Evolutionary conservation across 306 rosid genomes (phyloP), one percentile per base, ranked within the genome.

Genomic region (Vachellia collinsii): DNA sequence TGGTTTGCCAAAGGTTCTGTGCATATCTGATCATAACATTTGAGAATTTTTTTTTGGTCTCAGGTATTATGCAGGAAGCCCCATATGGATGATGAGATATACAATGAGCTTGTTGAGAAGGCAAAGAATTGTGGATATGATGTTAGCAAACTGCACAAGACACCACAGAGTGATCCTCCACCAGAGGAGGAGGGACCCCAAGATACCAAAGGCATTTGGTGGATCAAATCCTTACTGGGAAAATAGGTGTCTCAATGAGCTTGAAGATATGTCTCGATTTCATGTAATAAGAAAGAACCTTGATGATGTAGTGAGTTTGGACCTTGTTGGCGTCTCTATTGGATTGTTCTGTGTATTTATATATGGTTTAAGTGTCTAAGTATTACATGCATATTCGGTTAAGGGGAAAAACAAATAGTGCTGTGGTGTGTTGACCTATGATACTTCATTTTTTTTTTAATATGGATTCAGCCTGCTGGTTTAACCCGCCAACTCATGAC

Each of bases 201-300:
- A 74, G 97, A 93, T 81, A 92, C 92, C 74, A 90, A 88, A 89
- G 97, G 97, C 61, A 44, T 88, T 34, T 92, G 97, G 97, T 92
- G 95, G 95, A 0, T 92, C 85, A 91, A 91, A 72, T 92, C 97
- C 78, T 6, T 92, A 39, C 1, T 92, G 0, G 97, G 95, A 81
- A 88, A 81, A 78, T 89, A 88, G 85, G 43, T 34, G 29, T 22
- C 6, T 50, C 50, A 3, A 61, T 38, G 6, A 46, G 39, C 75
- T 48, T 80, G 19, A 64, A 72, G 7, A 63, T 58, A 47, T 29
- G 25, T 29, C 12, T 61, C 66, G 11, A 12, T 59, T 75, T 54
- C 63, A 69, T 44, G 44, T 88, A 44, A 42, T 68, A 70, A 83
- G 84, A 76, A 83, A 79, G 70, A 34, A 80, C 75, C 81, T 37